Evolutionary conservation across 441 rosid species (phyloP), one percentile per base, ranked within the genome.

Genomic region (Lepidium campestre): DNA sequence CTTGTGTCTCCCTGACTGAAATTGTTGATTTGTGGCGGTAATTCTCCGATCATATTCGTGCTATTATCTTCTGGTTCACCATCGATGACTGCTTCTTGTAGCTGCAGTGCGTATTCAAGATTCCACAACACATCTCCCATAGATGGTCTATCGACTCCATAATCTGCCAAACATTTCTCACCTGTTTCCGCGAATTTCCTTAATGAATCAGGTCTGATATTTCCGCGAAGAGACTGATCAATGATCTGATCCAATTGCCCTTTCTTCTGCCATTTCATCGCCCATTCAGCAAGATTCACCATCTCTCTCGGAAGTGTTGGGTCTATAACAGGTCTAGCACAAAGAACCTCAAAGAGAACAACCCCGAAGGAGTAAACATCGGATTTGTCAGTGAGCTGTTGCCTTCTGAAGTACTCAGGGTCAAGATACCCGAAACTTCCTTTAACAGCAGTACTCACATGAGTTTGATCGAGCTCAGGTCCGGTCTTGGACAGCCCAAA

Each of bases 331-430:
- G 89, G 89, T 72, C 89, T 83, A n/a, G 96, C 96, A 70, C 96
- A 92, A 18, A 92, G 85, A 60, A 89, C 91, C 78, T 92, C 98
- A 3, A 92, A 84, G 44, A 92, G 73, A 31, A 92, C 98, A 58
- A 92, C 98, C 0, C 98, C 98, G 10, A 92, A 89, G 13, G 98
- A 92, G 78, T 92, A 92, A 18, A 92, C 95, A 64, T 92, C 96
- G 1, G 98, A 91, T 75, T 91, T 91, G 52, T 91, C 94, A 0
- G 96, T 91, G 70, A 91, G 88, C 60, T 91, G 96, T 72, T 91
- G 98, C 80, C 96, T 86, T 75, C 92, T 82, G 74, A 91, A 91
- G 73, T 91, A 91, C 65, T 91, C 96, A 0, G 96, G 98, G 67
- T 91, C 94, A 22, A 91, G 88, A 75, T 91, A 91, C 4, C 98